Evolutionary conservation across 176 grass and related monocot genomes (phyloP), one percentile per base, ranked within the genome.

Genomic region (Oryza brachyantha): DNA sequence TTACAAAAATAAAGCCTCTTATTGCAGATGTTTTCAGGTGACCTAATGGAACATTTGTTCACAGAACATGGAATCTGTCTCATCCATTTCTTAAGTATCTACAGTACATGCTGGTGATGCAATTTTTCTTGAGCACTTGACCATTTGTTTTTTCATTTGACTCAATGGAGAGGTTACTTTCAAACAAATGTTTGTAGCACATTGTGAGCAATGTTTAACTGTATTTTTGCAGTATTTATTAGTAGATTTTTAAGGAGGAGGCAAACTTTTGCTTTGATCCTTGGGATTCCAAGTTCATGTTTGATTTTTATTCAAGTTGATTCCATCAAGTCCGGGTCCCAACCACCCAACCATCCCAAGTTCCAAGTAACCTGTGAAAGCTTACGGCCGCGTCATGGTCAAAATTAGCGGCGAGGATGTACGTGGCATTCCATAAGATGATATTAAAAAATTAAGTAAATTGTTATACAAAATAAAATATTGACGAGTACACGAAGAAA

Each of bases 361-460:
- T 12, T 69, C 37, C 64, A 45, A 29, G 48, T n/a, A 52, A 24
- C 29, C 27, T 10, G 36, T 16, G 61, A 75, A 74, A 80, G 60
- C 76, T 48, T 34, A 69, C 0, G 0, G 21, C 52, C 8, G 24
- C 29, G 46, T 14, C 7, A 68, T 48, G 71, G 84, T 81, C 84
- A 81, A 81, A 13, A 52, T 38, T 81, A 75, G 84, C 63, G 71
- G 77, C 77, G 36, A 19, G 21, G 34, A 65, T 55, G 28, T 22
- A 32, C 52, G 27, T 8, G 13, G 1, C 21, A n/a, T n/a, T n/a
- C n/a, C n/a, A n/a, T n/a, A n/a, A n/a, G n/a, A n/a, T n/a, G n/a
- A n/a, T n/a, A n/a, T n/a, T n/a, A n/a, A n/a, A n/a, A n/a, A n/a
- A n/a, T n/a, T n/a, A n/a, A n/a, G n/a, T n/a, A n/a, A n/a, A n/a